These are phyloP conservation scores for Diaporthe ilicicola DNA, from an alignment of 2,329 filamentous ascomycete species.

Conservation along the genomic window DNA sequence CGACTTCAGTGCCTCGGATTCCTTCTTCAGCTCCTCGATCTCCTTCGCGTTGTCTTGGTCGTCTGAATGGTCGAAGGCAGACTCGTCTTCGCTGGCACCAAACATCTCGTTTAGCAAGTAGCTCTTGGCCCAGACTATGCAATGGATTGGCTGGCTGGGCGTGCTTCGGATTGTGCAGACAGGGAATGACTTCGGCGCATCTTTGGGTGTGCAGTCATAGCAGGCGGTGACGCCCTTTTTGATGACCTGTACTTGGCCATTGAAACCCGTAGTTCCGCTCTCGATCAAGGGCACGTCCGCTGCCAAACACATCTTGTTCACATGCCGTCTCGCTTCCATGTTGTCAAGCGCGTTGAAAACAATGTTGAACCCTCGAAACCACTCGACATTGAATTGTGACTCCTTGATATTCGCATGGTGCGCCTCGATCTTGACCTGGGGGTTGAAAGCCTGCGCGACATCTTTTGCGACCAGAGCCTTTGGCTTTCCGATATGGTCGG, in stretches of 20 bases:
- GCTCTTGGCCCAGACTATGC: conserved; percentile 98
- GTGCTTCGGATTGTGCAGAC: conserved; percentile 98
- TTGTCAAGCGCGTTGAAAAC: conserved; percentile 99
- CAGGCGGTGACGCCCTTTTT: conserved; percentile 92
- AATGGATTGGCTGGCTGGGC: conserved; percentile 95
- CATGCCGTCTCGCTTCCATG: conserved; percentile 89
- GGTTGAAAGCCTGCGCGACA: conserved; percentile 89
- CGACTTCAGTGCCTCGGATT: conserved; percentile 82
- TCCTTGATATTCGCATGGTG: conserved; percentile 98
- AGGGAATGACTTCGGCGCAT: conserved; percentile 89
- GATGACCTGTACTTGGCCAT: conserved; percentile 97
- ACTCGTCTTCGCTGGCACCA: conserved; percentile 87
- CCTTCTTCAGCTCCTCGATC: conserved; percentile 85
- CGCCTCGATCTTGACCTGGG: conserved; percentile 83
- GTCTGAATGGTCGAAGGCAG: conserved; percentile 80
- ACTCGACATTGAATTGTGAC: conserved; percentile 81
- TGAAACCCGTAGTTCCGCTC: conserved; percentile 97
- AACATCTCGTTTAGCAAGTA: conserved; percentile 96
- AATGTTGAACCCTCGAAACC: conserved; percentile 83
- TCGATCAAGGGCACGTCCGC: conserved; percentile 92
- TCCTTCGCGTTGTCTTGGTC: conserved; percentile 87
- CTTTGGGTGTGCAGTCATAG: conserved; percentile 93
- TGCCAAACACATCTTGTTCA: conserved; percentile 96
- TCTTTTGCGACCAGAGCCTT: conserved; percentile 96
- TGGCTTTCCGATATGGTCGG: conserved; percentile 97